Percentiles rank a stretch among this genome's conserved stretches.
These are phyloP conservation scores for Galeopsis tetrahit DNA, from an alignment of 257 asterid species.

Conservation along the genomic window DNA sequence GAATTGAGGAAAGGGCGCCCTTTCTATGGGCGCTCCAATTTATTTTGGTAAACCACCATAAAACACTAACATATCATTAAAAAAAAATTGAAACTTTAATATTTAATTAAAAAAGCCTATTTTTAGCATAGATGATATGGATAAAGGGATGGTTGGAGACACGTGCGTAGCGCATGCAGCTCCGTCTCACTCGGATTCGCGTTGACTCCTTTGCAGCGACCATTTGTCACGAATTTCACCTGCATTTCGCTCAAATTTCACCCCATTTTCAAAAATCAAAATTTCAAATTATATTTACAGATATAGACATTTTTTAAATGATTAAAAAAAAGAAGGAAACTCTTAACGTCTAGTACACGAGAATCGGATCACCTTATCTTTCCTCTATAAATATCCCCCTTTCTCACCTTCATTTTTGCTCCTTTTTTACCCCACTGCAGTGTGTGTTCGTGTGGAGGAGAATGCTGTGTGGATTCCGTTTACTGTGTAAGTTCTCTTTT, in stretches of 20 bases:
- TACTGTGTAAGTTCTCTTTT: slow-evolving; percentile 34
- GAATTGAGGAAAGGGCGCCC: too few relatives aligned
- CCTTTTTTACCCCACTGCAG: neutral
- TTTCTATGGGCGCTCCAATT: too few relatives aligned
- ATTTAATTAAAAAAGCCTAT: too few relatives aligned
- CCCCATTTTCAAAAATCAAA: slow-evolving; percentile 31
- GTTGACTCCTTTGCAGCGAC: slow-evolving; percentile 23
- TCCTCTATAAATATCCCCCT: slow-evolving; percentile 52
- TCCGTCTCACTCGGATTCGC: slow-evolving; percentile 35
- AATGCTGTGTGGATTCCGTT: slow-evolving; percentile 29
- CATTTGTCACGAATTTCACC: slow-evolving; percentile 17
- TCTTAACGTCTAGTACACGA: slow-evolving; percentile 44
- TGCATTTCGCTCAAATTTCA: slow-evolving; percentile 42
- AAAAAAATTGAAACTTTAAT: too few relatives aligned
- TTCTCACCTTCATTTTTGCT: slow-evolving; percentile 7
- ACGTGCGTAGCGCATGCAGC: slow-evolving; percentile 29
- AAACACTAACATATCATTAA: too few relatives aligned
- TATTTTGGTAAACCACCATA: too few relatives aligned
- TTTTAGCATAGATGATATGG: neutral
- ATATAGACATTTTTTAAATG: slow-evolving; percentile 1
- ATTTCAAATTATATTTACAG: neutral
- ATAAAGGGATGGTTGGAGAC: neutral
- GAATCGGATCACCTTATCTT: slow-evolving; percentile 58
- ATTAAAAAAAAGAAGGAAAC: neutral
- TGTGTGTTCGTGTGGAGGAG: slow-evolving; percentile 24